Evolutionary conservation across 1,284 basidiomycete genomes (phyloP).

Genomic region (Malassezia slooffiae): DNA sequence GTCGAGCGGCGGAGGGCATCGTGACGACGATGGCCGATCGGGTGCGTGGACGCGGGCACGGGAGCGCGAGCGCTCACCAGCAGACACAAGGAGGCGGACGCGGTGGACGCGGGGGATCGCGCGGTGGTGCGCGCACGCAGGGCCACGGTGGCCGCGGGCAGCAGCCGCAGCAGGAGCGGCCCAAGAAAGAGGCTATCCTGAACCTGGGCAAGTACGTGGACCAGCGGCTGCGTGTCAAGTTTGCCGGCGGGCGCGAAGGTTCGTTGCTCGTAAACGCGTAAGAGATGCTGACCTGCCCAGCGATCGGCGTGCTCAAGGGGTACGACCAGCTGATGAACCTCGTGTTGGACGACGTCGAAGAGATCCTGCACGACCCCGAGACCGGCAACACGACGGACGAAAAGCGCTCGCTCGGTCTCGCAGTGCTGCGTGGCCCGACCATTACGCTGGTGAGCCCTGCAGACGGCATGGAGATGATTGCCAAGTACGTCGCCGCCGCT

Average conservation of each 20-base stretch:
- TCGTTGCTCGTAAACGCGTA: conserved; percentile 19
- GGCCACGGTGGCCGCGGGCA: conserved; percentile 6
- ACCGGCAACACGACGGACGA: conserved; percentile 27
- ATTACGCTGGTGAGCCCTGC: conserved; percentile 43
- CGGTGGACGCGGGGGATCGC: conserved; percentile 7
- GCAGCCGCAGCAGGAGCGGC: conserved; percentile 55
- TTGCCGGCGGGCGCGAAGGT: conserved; percentile 92
- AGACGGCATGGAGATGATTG: conserved; percentile 43
- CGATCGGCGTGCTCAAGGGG: conserved; percentile 82
- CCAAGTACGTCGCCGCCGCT: conserved; percentile 31
- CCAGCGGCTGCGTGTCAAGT: conserved; percentile 84
- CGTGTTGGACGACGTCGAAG: conserved; percentile 78
- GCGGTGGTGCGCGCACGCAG: conserved; percentile 13
- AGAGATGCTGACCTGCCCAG: conserved; percentile 53
- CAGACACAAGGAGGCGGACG: conserved; percentile 1
- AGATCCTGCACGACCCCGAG: conserved; percentile 51
- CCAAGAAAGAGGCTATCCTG: conserved; percentile 86
- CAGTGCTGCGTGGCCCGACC: conserved; percentile 40
- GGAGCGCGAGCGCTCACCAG: neutral
- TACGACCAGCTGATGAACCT: conserved; percentile 94
- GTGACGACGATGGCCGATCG: conserved; percentile 13
- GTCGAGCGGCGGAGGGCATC: neutral
- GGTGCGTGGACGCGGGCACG: conserved; percentile 1
- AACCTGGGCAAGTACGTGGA: conserved; percentile 90
- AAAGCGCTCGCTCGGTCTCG: conserved; percentile 35